Evolutionary conservation across 1,139 yeast genomes (phyloP).

Genomic region (Saccharomycopsis phalli): DNA sequence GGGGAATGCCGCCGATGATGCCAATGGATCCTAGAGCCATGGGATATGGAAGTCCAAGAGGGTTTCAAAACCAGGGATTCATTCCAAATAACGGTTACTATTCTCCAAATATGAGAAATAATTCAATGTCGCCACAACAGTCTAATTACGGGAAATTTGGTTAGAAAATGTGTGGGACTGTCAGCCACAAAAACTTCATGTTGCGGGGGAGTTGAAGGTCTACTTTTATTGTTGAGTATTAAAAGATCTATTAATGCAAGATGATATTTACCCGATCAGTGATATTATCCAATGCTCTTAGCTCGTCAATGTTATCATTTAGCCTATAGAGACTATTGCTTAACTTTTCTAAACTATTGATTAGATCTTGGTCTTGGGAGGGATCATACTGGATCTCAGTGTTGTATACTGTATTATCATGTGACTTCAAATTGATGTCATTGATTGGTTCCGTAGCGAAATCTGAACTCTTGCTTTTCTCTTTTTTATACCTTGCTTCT

Average conservation of each 20-base stretch:
- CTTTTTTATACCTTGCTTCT: slow-evolving; percentile 6
- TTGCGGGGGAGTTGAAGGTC: not conserved
- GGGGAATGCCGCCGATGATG: slow-evolving; percentile 6
- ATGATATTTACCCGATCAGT: not conserved
- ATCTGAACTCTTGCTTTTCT: not conserved
- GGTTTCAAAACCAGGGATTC: slow-evolving; percentile 5
- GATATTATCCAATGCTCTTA: slow-evolving; percentile 7
- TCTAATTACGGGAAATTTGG: slow-evolving; percentile 7
- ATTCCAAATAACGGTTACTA: slow-evolving; percentile 3
- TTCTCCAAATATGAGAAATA: slow-evolving; percentile 2
- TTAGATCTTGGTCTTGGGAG: slow-evolving; percentile 6
- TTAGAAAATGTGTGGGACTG: not conserved
- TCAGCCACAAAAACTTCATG: not conserved
- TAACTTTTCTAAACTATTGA: slow-evolving; percentile 2
- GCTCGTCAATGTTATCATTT: slow-evolving; percentile 3
- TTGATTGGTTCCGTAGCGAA: not conserved
- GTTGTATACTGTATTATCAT: not conserved
- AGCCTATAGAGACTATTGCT: slow-evolving; percentile 3
- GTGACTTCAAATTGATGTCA: not conserved
- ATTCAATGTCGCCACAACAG: slow-evolving; percentile 13
- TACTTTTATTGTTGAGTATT: too few species aligned
- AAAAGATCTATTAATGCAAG: too few species aligned
- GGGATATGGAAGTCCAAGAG: slow-evolving; percentile 1
- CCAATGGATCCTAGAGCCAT: slow-evolving; percentile 8
- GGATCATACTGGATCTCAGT: slow-evolving; percentile 6